Evolutionary conservation across 2,329 filamentous ascomycete species (phyloP).

Genomic region (Dryadomyces sulphureus): DNA sequence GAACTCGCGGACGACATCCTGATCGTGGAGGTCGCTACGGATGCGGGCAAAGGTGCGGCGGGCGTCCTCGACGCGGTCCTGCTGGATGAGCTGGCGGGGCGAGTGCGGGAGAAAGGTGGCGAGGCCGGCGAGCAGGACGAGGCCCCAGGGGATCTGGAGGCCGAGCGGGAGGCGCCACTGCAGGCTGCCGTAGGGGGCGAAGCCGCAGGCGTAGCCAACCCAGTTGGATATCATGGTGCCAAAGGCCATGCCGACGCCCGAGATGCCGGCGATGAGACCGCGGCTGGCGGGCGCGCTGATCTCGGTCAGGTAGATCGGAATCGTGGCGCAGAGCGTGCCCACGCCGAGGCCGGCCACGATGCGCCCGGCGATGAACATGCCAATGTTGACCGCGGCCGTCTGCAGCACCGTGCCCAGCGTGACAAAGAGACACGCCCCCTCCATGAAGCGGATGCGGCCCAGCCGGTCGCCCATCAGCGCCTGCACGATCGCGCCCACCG

Average conservation of each 20-base stretch:
- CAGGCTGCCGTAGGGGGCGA: conserved; percentile 32
- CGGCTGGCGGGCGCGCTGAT: conserved; percentile 32
- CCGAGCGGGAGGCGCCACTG: conserved; percentile 42
- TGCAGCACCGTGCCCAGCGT: conserved; percentile 39
- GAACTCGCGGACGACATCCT: conserved; percentile 33
- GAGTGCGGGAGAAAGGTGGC: conserved; percentile 41
- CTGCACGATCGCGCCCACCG: conserved; percentile 36
- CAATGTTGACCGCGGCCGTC: conserved; percentile 37
- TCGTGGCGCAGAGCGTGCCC: conserved; percentile 20
- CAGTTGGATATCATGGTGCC: conserved; percentile 43
- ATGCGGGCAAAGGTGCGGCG: conserved; percentile 31
- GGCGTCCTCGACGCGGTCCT: conserved; percentile 31
- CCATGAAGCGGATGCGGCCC: conserved; percentile 38
- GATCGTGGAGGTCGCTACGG: conserved; percentile 29
- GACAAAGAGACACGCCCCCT: conserved; percentile 36
- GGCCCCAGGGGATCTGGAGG: conserved; percentile 39
- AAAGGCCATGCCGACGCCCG: conserved; percentile 37
- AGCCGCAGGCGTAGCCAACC: conserved; percentile 40
- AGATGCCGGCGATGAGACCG: conserved; percentile 38
- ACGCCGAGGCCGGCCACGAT: conserved; percentile 30
- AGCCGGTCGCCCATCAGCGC: conserved; percentile 37
- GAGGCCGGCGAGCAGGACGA: conserved; percentile 37
- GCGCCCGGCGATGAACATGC: conserved; percentile 37
- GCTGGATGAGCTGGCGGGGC: conserved; percentile 34
- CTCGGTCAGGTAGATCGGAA: conserved; percentile 40